Evolutionary conservation across 2,329 filamentous ascomycete species (phyloP), one percentile per base, ranked within the genome.

Genomic region (Aspergillus neotritici): DNA sequence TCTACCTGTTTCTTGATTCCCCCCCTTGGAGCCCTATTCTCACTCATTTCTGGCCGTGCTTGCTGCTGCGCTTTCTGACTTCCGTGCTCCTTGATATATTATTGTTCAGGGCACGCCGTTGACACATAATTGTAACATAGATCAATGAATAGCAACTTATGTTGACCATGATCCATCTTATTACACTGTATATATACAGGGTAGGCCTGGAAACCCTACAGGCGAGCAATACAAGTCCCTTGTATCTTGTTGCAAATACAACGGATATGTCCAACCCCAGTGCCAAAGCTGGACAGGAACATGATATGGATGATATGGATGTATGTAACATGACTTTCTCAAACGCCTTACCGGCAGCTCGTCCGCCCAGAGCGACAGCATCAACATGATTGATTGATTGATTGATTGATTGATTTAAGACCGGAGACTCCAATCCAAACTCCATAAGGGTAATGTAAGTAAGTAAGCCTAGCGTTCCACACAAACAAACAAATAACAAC

Each of bases 361-460:
- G n/a, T n/a, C n/a, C n/a, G n/a, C n/a, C n/a, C 21, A 25, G 21
- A 25, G 5, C 5, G 17, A 21, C 21, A 25, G 21, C 43, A 49
- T 32, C 21, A 35, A 45, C 31, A 36, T 37, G 25, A 43, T 41
- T 44, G 37, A 43, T 13, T 44, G 37, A 47, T 47, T 33, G n/a
- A n/a, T n/a, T 37, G 25, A 43, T 41, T 44, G 37, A 43, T 13
- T 44, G 37, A 47, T 47, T 33, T 47, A 46, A 48, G 45, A 55
- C 51, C 52, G 44, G 42, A 34, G 46, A 56, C 49, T 51, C 51
- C 54, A 51, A 48, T 45, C 52, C 52, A 45, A 52, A 56, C 54
- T 51, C 54, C 54, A n/a, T 42, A 29, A 11, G 15, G 33, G 38
- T 41, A n/a, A n/a, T n/a, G n/a, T n/a, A n/a, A n/a, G n/a, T n/a